These are phyloP conservation scores for Fistulifera solaris DNA, from an alignment of 108 stramenopile species.

Conservation along the genomic window DNA sequence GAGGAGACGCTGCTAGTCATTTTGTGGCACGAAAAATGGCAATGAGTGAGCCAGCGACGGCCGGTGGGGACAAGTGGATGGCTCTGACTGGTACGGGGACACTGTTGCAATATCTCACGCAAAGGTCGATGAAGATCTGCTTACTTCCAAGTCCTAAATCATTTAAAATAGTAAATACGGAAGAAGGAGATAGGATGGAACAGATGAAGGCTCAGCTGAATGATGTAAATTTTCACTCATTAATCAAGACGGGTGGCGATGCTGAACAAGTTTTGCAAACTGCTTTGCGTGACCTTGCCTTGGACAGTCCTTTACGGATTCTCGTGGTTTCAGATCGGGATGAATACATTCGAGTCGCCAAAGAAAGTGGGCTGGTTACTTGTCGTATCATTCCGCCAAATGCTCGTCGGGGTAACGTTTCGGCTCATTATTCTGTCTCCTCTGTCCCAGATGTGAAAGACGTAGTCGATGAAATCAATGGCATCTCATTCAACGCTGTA, in stretches of 20 bases:
- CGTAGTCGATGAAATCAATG: slow-evolving; percentile 78
- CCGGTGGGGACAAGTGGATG: slow-evolving; percentile 47
- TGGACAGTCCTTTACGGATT: slow-evolving; percentile 26
- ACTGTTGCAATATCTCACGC: slow-evolving; percentile 48
- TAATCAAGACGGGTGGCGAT: slow-evolving; percentile 9
- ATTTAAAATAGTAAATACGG: slow-evolving; percentile 10
- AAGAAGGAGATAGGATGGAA: slow-evolving; percentile 34
- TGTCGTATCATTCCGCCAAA: slow-evolving; percentile 55
- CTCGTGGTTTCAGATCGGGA: slow-evolving; percentile 73
- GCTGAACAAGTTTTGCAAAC: slow-evolving; percentile 8
- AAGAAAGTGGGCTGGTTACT: slow-evolving; percentile 62
- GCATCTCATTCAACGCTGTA: slow-evolving; percentile 47
- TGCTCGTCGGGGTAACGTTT: slow-evolving; percentile 56
- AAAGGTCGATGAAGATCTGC: slow-evolving; percentile 63
- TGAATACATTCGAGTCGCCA: slow-evolving; percentile 58
- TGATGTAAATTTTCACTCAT: slow-evolving; percentile 25
- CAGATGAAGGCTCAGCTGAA: slow-evolving; percentile 55
- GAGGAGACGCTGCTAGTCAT: slow-evolving; percentile 66
- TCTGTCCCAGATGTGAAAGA: slow-evolving; percentile 51
- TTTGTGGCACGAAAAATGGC: slow-evolving; percentile 60
- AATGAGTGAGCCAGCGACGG: slow-evolving; percentile 4
- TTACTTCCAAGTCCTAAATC: slow-evolving; percentile 45
- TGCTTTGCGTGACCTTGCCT: slow-evolving; percentile 22
- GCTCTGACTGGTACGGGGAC: slow-evolving; percentile 62
- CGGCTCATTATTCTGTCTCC: slow-evolving; percentile 58